Evolutionary conservation across 495 filamentous ascomycete genomes (phyloP), one percentile per base, ranked within the genome.

Genomic region (Clohesyomyces aquaticus): DNA sequence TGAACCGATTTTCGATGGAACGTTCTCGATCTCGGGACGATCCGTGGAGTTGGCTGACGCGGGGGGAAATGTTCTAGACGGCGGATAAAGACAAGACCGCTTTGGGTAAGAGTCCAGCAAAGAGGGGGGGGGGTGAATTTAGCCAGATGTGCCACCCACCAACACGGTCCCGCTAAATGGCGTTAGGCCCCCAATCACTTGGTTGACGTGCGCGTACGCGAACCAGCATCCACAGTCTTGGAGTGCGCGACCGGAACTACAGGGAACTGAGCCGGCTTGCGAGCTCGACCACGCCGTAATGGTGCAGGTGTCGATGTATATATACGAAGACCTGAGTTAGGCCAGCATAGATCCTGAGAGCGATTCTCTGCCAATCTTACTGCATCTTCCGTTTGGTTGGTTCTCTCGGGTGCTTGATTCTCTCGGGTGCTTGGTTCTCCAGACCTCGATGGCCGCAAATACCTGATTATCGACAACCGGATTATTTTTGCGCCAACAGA

Each of bases 71-170:
- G 8, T 41, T 41, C 35, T 41, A 41, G 35, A 41, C 35, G 35
- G 8, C 35, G 35, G 35, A 41, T 41, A 41, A 41, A 41, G 35
- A 41, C 9, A 9, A 41, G 35, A 41, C 35, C 35, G 35, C 35
- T 41, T 41, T 41, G 35, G 35, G 35, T 41, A 41, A 41, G 35
- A 41, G 35, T 41, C 35, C 35, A 41, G 16, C 35, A 41, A 41
- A 41, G 35, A 41, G 35, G 35, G 35, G 35, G 35, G 35, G n/a
- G n/a, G n/a, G n/a, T 41, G 35, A 41, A 41, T 41, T 41, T 41
- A 41, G 35, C 35, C 35, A 41, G 35, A 41, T 41, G 35, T 41
- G 35, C 35, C 35, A 41, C 35, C 35, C 35, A 41, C 35, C 35
- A 41, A 41, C 35, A 41, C 35, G 35, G 9, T 41, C 35, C 35